phyloP scores from a whole-genome alignment of 2,329 filamentous ascomycete species.

The Aspergillus oerlinghausenensis region DNA sequence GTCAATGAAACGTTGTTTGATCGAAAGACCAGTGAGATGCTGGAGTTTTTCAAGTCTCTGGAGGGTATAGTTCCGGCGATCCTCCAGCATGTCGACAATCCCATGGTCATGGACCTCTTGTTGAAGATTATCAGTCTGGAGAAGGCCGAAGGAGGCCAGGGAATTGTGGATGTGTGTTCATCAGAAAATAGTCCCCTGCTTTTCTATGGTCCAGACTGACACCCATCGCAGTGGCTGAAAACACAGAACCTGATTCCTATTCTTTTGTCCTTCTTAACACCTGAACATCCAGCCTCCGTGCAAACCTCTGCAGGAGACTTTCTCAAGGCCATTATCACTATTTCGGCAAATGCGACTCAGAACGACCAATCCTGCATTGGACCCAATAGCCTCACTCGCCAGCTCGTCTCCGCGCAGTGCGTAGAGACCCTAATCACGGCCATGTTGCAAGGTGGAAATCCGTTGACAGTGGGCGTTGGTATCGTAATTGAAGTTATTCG shows the following conservation, averaged over 20 bases:
- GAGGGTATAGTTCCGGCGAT: constrained; percentile 79
- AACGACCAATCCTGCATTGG: constrained; percentile 99
- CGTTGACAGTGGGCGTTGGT: constrained; percentile 90
- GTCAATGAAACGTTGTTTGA: constrained; percentile 97
- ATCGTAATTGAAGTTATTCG: constrained; percentile 98
- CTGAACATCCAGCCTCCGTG: constrained; percentile 79
- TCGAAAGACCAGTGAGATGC: constrained; percentile 97
- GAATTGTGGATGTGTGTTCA: constrained; percentile 77
- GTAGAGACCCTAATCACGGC: constrained; percentile 79
- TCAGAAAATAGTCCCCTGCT: not conserved
- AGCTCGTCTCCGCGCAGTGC: constrained; percentile 83
- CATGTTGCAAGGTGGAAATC: constrained; percentile 91
- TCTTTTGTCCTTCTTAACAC: constrained; percentile 78
- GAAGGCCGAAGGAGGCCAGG: constrained; percentile 83
- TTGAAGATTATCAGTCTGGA: constrained; percentile 97
- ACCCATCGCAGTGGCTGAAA: constrained; percentile 71
- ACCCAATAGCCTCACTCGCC: constrained; percentile 90
- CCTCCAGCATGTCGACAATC: constrained; percentile 90
- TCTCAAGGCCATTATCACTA: constrained; percentile 97
- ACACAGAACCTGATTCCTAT: constrained; percentile 81
- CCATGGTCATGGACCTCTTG: constrained; percentile 96
- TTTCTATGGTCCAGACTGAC: constrained; percentile 1
- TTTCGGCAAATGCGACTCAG: constrained; percentile 95
- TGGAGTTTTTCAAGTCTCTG: constrained; percentile 78
- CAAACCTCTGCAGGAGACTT: constrained; percentile 97